Percentiles rank a stretch among this genome's conserved stretches.
phyloP scores from a whole-genome alignment of 1,284 basidiomycete species.

The Leccinum pseudoinsigne region DNA sequence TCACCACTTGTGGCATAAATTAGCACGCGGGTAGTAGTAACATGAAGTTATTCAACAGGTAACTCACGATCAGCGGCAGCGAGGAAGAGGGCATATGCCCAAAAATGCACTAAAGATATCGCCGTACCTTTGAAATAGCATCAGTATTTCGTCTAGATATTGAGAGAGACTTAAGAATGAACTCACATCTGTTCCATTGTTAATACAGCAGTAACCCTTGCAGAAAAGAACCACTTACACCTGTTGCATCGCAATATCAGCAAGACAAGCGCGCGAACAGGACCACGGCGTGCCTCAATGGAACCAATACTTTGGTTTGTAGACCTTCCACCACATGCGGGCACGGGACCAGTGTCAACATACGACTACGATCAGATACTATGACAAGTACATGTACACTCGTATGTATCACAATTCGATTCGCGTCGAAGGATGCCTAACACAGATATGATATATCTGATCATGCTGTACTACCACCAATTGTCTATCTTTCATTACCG shows the following conservation, averaged over 20 bases:
- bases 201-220: background rate
- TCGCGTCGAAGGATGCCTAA: background rate
- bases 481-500: background rate
- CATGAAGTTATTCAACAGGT: no score
- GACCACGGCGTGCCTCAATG: no score
- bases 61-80: slow-evolving; percentile 15
- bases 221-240: slow-evolving; percentile 1
- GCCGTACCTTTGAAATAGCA: slow-evolving; percentile 3
- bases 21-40: background rate
- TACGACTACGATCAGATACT: background rate
- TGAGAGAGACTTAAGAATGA: background rate
- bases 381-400: background rate
- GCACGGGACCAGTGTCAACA: background rate
- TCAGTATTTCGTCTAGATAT: background rate
- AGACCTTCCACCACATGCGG: background rate
- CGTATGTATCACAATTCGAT: background rate
- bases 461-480: no score
- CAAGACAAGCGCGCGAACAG: background rate
- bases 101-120: slow-evolving; percentile 5
- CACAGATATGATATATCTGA: background rate
- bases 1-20: slow-evolving; percentile 13
- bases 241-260: background rate
- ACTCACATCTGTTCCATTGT: slow-evolving; percentile 11
- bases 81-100: slow-evolving; percentile 14
- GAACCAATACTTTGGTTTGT: background rate